These are phyloP conservation scores for Thecamonas trahens DNA, from an alignment of 78 protist species.

Conservation along the genomic window DNA sequence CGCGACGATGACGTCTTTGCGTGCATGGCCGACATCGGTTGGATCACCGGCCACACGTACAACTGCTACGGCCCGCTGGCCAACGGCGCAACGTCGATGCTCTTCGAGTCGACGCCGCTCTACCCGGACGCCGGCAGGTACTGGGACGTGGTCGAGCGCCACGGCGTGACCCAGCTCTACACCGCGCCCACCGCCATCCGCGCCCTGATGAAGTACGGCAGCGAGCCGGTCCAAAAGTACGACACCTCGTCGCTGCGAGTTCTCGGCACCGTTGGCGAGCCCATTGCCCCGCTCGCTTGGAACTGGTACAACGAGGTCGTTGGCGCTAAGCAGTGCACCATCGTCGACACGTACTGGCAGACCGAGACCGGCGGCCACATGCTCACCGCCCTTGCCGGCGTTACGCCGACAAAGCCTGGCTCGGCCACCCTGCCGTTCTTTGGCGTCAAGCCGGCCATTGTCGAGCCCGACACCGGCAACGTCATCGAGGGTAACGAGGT, in stretches of 20 bases:
- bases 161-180: conserved; percentile 83
- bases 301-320: conserved; percentile 76
- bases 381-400: conserved; percentile 88
- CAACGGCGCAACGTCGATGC: conserved; percentile 84
- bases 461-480: conserved; percentile 51
- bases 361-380: conserved; percentile 94
- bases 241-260: conserved; percentile 16
- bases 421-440: conserved; percentile 85
- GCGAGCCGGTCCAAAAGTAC: conserved; percentile 26
- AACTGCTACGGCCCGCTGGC: conserved; percentile 87
- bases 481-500: conserved; percentile 32
- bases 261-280: conserved; percentile 30
- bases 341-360: conserved; percentile 98
- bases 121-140: conserved; percentile 78
- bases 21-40: conserved; percentile 91
- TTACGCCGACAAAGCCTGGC: conserved; percentile 85
- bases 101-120: conserved; percentile 88
- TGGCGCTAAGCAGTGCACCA: conserved; percentile 49
- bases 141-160: conserved; percentile 76
- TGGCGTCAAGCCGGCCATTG: conserved; percentile 76
- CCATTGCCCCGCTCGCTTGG: conserved; percentile 80
- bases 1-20: conserved; percentile 82
- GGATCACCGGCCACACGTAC: conserved; percentile 98
- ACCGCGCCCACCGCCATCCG: conserved; percentile 98
- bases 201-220: conserved; percentile 48